phyloP scores from a whole-genome alignment of 2,329 filamentous ascomycete genomes.

The Fusarium sp. region DNA sequence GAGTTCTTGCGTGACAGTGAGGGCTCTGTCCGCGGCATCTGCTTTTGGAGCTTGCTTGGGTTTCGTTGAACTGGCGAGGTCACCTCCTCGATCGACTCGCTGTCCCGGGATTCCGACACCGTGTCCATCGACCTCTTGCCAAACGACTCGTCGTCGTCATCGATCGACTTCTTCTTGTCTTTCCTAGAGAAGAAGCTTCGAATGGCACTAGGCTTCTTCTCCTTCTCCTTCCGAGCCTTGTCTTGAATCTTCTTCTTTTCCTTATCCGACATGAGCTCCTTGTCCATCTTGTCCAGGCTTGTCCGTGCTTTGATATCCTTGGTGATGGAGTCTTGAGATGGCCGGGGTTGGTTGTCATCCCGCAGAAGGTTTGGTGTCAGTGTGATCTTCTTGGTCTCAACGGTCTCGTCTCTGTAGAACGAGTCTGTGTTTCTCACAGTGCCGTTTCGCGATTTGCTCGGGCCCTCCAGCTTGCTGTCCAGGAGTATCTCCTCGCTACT shows the following conservation, averaged over 20 bases:
- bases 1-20: constrained; percentile 58
- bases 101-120: constrained; percentile 57
- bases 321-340: constrained; percentile 61
- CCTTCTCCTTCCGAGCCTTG: constrained; percentile 80
- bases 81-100: constrained; percentile 59
- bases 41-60: constrained; percentile 78
- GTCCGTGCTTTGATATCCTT: constrained; percentile 67
- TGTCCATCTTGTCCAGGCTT: constrained; percentile 79
- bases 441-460: constrained; percentile 81
- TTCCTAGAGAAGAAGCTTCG: constrained; percentile 73
- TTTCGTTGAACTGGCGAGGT: constrained; percentile 67
- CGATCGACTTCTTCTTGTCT: constrained; percentile 68
- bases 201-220: constrained; percentile 68
- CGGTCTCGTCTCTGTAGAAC: constrained; percentile 96
- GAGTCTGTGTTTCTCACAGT: constrained; percentile 93
- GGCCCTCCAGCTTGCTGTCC: constrained; percentile 63
- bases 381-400: constrained; percentile 97
- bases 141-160: constrained; percentile 70
- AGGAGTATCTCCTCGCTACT: constrained; percentile 77
- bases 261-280: constrained; percentile 69
- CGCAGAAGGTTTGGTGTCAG: constrained; percentile 92
- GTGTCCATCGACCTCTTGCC: constrained; percentile 74
- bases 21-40: constrained; percentile 63
- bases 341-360: constrained; percentile 75
- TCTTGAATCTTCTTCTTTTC: constrained; percentile 82